phyloP scores from a whole-genome alignment of 768 basidiomycete species.

The Termitomyces sp. region DNA sequence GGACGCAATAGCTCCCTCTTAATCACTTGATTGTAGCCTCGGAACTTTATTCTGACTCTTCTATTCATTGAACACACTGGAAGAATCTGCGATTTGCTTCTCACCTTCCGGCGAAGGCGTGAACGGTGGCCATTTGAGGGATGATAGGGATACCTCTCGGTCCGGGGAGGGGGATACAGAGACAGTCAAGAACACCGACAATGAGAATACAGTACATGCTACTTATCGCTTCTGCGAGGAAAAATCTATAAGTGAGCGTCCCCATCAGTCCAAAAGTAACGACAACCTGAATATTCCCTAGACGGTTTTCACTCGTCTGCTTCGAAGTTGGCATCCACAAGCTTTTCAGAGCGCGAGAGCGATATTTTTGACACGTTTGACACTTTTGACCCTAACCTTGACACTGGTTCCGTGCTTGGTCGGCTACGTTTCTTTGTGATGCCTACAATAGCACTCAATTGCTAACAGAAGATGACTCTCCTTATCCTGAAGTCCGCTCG shows the following conservation, averaged over 20 bases:
- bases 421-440: not conserved
- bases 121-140: conserved; percentile 18
- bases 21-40: not conserved
- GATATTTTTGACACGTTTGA: conserved; percentile 24
- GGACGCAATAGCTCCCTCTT: not conserved
- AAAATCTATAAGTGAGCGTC: conserved; percentile 25
- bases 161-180: conserved; percentile 21
- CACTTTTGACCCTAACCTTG: conserved; percentile 32
- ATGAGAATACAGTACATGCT: conserved; percentile 15
- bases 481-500: conserved; percentile 79
- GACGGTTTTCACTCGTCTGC: conserved; percentile 17
- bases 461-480: conserved; percentile 60
- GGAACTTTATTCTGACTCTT: not conserved
- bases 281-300: not conserved
- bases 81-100: conserved; percentile 17
- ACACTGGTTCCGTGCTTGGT: conserved; percentile 21
- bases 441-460: not conserved
- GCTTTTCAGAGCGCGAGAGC: conserved; percentile 20
- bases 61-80: conserved; percentile 17
- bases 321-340: conserved; percentile 19
- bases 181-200: conserved; percentile 8
- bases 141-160: conserved; percentile 30
- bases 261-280: not conserved
- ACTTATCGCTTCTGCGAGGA: conserved; percentile 21
- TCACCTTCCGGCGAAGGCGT: conserved; percentile 15